Evolutionary conservation across 2,329 filamentous ascomycete genomes (phyloP).

Genomic region (Hawksworthiomyces lignivorus): DNA sequence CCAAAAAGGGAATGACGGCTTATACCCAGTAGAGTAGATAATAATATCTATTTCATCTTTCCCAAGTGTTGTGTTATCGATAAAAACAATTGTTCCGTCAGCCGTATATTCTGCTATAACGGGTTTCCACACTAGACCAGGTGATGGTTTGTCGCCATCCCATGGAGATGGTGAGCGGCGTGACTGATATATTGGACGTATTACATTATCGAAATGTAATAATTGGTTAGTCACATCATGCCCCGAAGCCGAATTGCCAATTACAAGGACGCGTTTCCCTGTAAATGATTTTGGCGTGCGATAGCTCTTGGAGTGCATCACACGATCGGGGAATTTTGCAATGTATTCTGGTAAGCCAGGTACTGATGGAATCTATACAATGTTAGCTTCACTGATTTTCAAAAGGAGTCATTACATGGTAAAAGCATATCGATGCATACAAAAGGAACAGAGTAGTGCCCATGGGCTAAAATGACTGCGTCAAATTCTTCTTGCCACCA

Average conservation of each 20-base stretch:
- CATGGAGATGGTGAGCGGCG: constrained; percentile 44
- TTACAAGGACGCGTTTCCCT: constrained; percentile 68
- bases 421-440: no score
- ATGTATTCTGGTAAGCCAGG: constrained; percentile 42
- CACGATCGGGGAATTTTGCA: constrained; percentile 36
- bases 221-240: constrained; percentile 71
- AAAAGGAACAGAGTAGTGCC: constrained; percentile 54
- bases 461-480: constrained; percentile 52
- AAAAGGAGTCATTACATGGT: no score
- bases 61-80: constrained; percentile 55
- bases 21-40: constrained; percentile 83
- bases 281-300: constrained; percentile 55
- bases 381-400: no score
- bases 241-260: constrained; percentile 80
- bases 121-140: constrained; percentile 54
- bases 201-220: constrained; percentile 43
- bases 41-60: constrained; percentile 64
- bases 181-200: constrained; percentile 50
- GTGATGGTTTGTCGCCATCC: constrained; percentile 45
- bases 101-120: constrained; percentile 40
- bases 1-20: constrained; percentile 77
- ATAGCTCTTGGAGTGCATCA: constrained; percentile 72
- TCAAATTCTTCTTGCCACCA: constrained; percentile 58
- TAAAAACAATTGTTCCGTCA: constrained; percentile 35
- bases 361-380: constrained; percentile 32